Base-by-base conservation (phyloP, 2,329 filamentous ascomycete species). In the Fusarium robinianum region DNA sequence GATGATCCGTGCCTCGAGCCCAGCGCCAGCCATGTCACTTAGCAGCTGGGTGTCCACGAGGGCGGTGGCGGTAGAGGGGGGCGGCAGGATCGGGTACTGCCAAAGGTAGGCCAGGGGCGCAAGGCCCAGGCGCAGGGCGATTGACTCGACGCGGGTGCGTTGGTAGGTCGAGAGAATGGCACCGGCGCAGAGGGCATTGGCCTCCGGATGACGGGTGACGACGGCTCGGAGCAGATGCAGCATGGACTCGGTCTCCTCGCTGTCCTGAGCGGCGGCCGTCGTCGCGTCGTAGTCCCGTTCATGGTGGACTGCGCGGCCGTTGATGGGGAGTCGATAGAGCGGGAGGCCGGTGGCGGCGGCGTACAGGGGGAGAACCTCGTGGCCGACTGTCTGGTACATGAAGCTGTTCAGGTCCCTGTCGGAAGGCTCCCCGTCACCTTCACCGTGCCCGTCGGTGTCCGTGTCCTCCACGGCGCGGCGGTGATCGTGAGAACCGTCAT, bases 361-460 rank as follows among this genome's bases (percentile, higher is more conserved):
- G 65, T 96, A 97, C 11, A 96, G 78, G 3, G 91, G 90, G 44
- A 97, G 85, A 12, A 96, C 75, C 45, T 83, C 79, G 69, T 97
- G 90, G 9, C 94, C 94, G 48, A 96, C 88, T 3, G 94, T 99
- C 74, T 99, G 94, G 75, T 97, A 99, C 94, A 99, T 99, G 83
- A 94, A 97, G 72, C 91, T 96, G 69, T 99, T 90, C 59, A 95
- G 78, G 67, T 97, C 72, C 33, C 62, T 66, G 32, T 74, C 65
- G 39, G 57, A 45, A 46, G 46, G 11, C 42, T 57, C 45, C 33
- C 48, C 45, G 11, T 26, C 25, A 11, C 16, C 16, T 10, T 26
- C 16, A 12, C 36, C 32, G 15, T 19, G 12, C 48, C 41, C 23
- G 43, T 7, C 42, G 26, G 4, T 35, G 30, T 29, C 21, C 52